Evolutionary conservation across 352 stramenopile species (phyloP).

Genomic region (Globisporangium cylindrosporum): DNA sequence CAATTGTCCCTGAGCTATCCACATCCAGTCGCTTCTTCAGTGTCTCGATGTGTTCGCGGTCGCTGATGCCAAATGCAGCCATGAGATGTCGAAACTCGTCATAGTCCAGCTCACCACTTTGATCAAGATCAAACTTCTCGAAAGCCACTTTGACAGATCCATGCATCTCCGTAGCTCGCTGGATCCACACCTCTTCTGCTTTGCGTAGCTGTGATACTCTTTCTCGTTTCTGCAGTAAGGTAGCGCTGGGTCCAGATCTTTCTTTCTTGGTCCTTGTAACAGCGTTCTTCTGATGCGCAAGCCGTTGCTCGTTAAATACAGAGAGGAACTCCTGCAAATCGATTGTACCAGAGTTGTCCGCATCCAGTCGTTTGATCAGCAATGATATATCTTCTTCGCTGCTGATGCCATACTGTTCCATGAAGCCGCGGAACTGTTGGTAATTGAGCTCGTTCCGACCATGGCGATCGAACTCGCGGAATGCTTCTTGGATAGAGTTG

Average conservation of each 20-base stretch:
- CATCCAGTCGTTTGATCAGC: slow-evolving; percentile 44
- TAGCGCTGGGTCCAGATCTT: neutral
- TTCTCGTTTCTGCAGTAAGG: slow-evolving; percentile 23
- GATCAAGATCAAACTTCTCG: slow-evolving; percentile 38
- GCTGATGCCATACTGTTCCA: slow-evolving; percentile 50
- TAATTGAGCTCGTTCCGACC: slow-evolving; percentile 41
- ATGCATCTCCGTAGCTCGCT: slow-evolving; percentile 28
- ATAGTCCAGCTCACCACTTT: slow-evolving; percentile 37
- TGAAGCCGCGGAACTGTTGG: slow-evolving; percentile 54
- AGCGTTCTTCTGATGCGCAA: slow-evolving; percentile 14
- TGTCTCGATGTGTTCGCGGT: slow-evolving; percentile 37
- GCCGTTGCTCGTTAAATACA: slow-evolving; percentile 42
- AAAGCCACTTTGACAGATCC: slow-evolving; percentile 40
- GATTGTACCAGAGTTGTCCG: slow-evolving; percentile 45
- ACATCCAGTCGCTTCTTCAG: slow-evolving; percentile 48
- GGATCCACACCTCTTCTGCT: slow-evolving; percentile 51
- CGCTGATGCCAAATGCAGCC: slow-evolving; percentile 40
- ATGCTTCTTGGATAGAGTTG: slow-evolving; percentile 42
- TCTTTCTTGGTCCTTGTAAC: neutral
- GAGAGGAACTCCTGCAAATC: slow-evolving; percentile 54
- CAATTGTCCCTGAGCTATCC: slow-evolving; percentile 42
- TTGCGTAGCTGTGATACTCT: slow-evolving; percentile 26
- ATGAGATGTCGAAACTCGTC: slow-evolving; percentile 51
- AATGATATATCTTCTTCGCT: slow-evolving; percentile 46
- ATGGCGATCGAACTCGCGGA: slow-evolving; percentile 38